These are phyloP conservation scores for Batkoa obscura DNA, from an alignment of 371 early-diverging fungal genomes.

Conservation along the genomic window DNA sequence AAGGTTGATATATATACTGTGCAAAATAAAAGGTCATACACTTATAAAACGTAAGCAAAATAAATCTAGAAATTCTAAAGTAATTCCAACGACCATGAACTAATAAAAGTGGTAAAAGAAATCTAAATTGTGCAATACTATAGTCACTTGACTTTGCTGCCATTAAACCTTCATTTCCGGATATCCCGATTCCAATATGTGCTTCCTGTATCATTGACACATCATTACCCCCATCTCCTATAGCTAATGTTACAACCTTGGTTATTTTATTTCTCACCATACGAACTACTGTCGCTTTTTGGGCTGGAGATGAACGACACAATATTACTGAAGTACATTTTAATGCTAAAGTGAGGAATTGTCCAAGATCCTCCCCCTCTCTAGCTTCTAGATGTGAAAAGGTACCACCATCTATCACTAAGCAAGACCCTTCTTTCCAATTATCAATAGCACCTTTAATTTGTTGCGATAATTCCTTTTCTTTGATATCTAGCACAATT, in stretches of 20 bases:
- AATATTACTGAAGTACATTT: conserved; percentile 80
- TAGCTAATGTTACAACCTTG: conserved; percentile 64
- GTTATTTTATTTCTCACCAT: conserved; percentile 47
- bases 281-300: conserved; percentile 91
- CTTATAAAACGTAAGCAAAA: conserved; percentile 82
- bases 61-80: conserved; percentile 63
- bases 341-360: conserved; percentile 35
- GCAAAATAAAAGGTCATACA: conserved; percentile 72
- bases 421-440: conserved; percentile 15
- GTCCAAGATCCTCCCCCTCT: conserved; percentile 8
- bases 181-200: conserved; percentile 89
- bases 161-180: conserved; percentile 79
- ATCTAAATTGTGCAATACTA: conserved; percentile 79
- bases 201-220: conserved; percentile 89
- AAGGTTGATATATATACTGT: conserved; percentile 65
- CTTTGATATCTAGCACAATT: conserved; percentile 24
- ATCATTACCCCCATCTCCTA: conserved; percentile 99
- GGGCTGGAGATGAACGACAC: conserved; percentile 87
- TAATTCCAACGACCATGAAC: conserved; percentile 86
- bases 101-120: conserved; percentile 57
- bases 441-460: conserved; percentile 15
- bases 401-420: conserved; percentile 82
- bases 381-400: conserved; percentile 18
- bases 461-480: conserved; percentile 9
- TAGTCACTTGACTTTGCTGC: conserved; percentile 83